These are phyloP conservation scores for Vigna angularis DNA, from an alignment of 306 rosid genomes.

Conservation along the genomic window DNA sequence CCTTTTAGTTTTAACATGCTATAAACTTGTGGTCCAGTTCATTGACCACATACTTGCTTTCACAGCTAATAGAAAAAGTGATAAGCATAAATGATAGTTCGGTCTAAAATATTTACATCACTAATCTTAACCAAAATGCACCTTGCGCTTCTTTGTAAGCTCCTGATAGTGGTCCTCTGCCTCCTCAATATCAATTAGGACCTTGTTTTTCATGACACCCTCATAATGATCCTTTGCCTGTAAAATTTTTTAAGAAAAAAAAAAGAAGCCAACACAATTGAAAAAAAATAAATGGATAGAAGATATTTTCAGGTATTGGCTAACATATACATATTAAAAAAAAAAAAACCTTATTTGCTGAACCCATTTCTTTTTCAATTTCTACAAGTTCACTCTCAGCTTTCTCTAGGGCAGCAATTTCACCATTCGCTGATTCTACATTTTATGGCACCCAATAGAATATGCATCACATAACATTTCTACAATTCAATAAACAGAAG, in stretches of 20 bases:
- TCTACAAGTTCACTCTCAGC: constrained; percentile 69
- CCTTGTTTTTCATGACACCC: constrained; percentile 68
- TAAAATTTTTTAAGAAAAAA: background rate
- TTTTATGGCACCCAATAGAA: constrained; percentile 38
- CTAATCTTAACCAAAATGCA: constrained; percentile 43
- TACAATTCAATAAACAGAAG: constrained; percentile 24
- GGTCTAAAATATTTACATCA: constrained; percentile 36
- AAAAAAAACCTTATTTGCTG: constrained; percentile 60
- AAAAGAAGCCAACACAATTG: background rate
- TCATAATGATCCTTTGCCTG: constrained; percentile 82
- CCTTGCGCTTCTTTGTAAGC: constrained; percentile 65
- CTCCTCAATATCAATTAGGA: constrained; percentile 57
- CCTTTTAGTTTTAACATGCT: background rate
- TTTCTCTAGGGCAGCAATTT: constrained; percentile 66
- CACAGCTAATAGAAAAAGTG: constrained; percentile 3
- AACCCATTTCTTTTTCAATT: constrained; percentile 60
- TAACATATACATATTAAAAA: too few species aligned
- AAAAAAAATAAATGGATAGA: constrained; percentile 1
- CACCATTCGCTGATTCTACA: constrained; percentile 71
- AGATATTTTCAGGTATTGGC: constrained; percentile 15
- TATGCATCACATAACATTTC: constrained; percentile 39
- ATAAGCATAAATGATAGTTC: constrained; percentile 13
- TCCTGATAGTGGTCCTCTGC: constrained; percentile 62
- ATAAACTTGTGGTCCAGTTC: constrained; percentile 15
- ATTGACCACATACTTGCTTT: constrained; percentile 1